These are phyloP conservation scores for Helianthus annuus DNA, from an alignment of 129 eudicot species.

Conservation along the genomic window HanXRQr2.0-SUNRISE NC_035444.2:105676241-105676740, in stretches of 20 bases:
- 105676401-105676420: neutral
- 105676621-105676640: conserved; percentile 66
- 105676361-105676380: conserved; percentile 69
- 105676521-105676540: conserved; percentile 99
- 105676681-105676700: conserved; percentile 96
- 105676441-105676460: conserved; percentile 21
- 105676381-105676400: conserved; percentile 74
- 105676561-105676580: conserved; percentile 72
- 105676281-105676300: conserved; percentile 89
- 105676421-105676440: neutral
- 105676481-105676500: conserved; percentile 79
- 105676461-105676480: conserved; percentile 54
- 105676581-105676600: conserved; percentile 45
- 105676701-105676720: conserved; percentile 51
- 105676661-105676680: conserved; percentile 86
- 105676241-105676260: conserved; percentile 89
- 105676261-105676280: conserved; percentile 80
- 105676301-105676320: conserved; percentile 47
- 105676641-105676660: conserved; percentile 91
- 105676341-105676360: conserved; percentile 74
- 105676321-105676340: conserved; percentile 98
- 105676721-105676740: neutral
- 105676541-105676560: conserved; percentile 97
- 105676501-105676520: conserved; percentile 81
- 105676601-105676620: conserved; percentile 55